phyloP scores from a whole-genome alignment of 2,329 filamentous ascomycete genomes.

The Sporothrix humicola region DNA sequence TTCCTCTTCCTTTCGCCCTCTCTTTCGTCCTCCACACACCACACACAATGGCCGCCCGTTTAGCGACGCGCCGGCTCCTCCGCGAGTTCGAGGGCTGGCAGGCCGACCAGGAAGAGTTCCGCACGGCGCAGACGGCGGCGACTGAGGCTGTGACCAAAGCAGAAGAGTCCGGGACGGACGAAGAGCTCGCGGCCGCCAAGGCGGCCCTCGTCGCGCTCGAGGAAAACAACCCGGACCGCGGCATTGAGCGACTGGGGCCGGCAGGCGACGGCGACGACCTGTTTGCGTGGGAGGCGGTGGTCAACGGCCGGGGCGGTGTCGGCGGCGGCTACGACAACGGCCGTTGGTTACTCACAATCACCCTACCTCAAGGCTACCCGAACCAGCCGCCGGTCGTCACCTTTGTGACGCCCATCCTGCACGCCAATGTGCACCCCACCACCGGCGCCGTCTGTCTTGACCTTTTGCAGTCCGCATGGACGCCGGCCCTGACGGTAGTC shows the following conservation, averaged over 20 bases:
- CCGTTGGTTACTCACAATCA: conserved; percentile 81
- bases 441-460: conserved; percentile 95
- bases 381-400: conserved; percentile 74
- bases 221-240: conserved; percentile 41
- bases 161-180: conserved; percentile 11
- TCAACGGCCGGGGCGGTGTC: conserved; percentile 61
- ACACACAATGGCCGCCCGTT: conserved; percentile 47
- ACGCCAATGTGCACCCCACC: conserved; percentile 74
- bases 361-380: conserved; percentile 79
- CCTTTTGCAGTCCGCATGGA: conserved; percentile 79
- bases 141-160: background rate
- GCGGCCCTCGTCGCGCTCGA: conserved; percentile 20
- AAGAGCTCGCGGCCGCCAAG: background rate
- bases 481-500: conserved; percentile 81
- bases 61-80: conserved; percentile 62
- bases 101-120: conserved; percentile 50
- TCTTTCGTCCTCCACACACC: background rate
- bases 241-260: conserved; percentile 65
- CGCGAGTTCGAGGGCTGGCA: conserved; percentile 63
- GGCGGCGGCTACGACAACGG: conserved; percentile 68
- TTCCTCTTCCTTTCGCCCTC: too few species aligned
- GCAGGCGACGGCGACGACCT: conserved; percentile 58
- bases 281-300: conserved; percentile 63
- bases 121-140: background rate
- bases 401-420: conserved; percentile 84